phyloP scores from a whole-genome alignment of 176 grass and related monocot species.

The Triticum timopheevii region DNA sequence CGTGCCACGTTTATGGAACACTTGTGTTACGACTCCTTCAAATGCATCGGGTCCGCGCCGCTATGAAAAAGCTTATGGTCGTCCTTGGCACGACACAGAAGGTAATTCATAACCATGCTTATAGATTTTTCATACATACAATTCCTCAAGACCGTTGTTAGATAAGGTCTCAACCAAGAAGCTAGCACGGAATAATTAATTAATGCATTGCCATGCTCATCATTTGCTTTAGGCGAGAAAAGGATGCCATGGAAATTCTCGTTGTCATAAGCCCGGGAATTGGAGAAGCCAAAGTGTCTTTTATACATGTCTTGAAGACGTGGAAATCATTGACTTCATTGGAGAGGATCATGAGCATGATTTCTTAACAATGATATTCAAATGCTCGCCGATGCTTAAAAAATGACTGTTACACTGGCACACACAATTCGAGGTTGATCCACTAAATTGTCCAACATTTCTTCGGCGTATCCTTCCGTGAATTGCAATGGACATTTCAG shows the following conservation, averaged over 20 bases:
- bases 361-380: background rate
- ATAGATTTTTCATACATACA: background rate
- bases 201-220: background rate
- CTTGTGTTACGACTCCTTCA: background rate
- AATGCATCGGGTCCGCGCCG: background rate
- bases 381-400: background rate
- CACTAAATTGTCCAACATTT: background rate
- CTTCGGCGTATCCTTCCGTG: background rate
- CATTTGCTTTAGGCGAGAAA: background rate
- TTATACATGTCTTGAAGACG: no score
- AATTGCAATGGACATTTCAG: background rate
- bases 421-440: background rate
- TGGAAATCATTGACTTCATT: background rate
- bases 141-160: background rate
- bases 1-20: background rate
- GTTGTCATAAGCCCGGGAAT: no score
- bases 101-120: background rate
- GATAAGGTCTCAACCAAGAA: background rate
- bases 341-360: background rate
- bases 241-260: no score
- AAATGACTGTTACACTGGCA: background rate
- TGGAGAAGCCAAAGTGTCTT: no score
- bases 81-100: background rate
- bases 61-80: background rate
- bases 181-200: no score